Evolutionary conservation across 495 filamentous ascomycete genomes (phyloP).

Genomic region (Neurospora sublineolata): DNA sequence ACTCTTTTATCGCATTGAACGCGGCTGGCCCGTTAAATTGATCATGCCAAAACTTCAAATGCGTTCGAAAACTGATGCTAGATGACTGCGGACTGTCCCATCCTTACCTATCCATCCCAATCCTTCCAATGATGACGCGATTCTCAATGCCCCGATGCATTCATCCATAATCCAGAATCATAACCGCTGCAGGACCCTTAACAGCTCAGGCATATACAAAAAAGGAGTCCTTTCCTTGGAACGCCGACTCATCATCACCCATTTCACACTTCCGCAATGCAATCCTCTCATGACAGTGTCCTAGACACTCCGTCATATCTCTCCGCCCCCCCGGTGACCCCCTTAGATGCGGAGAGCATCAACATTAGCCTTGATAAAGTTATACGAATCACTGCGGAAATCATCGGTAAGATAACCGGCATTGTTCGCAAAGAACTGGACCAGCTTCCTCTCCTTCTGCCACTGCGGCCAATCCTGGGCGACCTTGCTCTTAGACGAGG

Average conservation of each 20-base stretch:
- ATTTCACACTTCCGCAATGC: neutral
- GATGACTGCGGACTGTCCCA: neutral
- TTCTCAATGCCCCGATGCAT: neutral
- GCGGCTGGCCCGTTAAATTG: no score
- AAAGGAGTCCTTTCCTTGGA: neutral
- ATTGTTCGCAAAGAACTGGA: slow-evolving; percentile 42
- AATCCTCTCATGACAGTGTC: neutral
- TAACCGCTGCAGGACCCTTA: neutral
- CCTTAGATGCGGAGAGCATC: slow-evolving; percentile 39
- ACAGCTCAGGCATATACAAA: neutral
- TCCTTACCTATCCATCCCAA: neutral
- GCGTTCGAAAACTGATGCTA: neutral
- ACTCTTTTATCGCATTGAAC: no score
- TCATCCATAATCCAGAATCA: neutral
- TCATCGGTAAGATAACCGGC: slow-evolving; percentile 43
- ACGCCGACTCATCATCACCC: neutral
- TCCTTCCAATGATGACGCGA: neutral
- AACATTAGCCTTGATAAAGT: slow-evolving; percentile 38
- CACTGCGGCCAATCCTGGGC: slow-evolving; percentile 53
- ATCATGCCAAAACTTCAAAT: neutral
- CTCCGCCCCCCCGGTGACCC: neutral
- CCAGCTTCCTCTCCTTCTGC: slow-evolving; percentile 35
- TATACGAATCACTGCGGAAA: slow-evolving; percentile 40
- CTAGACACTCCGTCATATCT: neutral
- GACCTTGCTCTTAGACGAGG: slow-evolving; percentile 15